These are phyloP conservation scores for Geranomyces variabilis DNA, from an alignment of 192 early-diverging fungal species.

Conservation along the genomic window DNA sequence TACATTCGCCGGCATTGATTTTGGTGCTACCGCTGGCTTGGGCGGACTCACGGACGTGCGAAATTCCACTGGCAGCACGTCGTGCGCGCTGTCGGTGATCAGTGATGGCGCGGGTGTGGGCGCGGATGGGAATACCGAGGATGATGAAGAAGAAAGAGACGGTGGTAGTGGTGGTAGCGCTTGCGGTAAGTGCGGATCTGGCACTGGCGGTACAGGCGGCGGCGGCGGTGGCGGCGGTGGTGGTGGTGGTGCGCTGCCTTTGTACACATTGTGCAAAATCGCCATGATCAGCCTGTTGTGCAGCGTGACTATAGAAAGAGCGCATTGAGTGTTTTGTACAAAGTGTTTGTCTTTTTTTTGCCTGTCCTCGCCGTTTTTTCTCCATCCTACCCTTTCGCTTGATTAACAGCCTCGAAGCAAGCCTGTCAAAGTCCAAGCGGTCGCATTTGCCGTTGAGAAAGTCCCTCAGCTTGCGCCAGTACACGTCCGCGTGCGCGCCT, in stretches of 20 bases:
- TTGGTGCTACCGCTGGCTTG: no score
- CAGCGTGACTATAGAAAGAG: conserved; percentile 22
- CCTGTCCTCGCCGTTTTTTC: not conserved
- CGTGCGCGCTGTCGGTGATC: not conserved
- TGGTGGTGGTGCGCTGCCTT: conserved; percentile 1
- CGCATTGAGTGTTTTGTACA: no score
- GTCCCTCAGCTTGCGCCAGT: conserved; percentile 46
- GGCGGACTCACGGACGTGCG: no score
- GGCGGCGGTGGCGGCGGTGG: not conserved
- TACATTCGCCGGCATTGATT: no score
- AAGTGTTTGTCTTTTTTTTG: no score
- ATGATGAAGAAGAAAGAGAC: not conserved
- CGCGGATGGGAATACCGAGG: not conserved
- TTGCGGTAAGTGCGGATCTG: no score
- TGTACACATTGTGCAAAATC: conserved; percentile 43
- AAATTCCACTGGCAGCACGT: not conserved
- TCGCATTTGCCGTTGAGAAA: conserved; percentile 37
- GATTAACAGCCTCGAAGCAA: conserved; percentile 17
- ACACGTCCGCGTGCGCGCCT: conserved; percentile 41
- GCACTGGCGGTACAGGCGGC: not conserved
- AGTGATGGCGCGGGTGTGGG: not conserved
- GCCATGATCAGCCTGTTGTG: conserved; percentile 48
- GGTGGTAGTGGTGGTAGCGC: not conserved
- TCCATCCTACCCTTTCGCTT: conserved; percentile 28
- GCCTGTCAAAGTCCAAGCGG: conserved; percentile 29